Conservation (phyloP, 768 basidiomycete species). For the Hirschioporus abietinus region DNA sequence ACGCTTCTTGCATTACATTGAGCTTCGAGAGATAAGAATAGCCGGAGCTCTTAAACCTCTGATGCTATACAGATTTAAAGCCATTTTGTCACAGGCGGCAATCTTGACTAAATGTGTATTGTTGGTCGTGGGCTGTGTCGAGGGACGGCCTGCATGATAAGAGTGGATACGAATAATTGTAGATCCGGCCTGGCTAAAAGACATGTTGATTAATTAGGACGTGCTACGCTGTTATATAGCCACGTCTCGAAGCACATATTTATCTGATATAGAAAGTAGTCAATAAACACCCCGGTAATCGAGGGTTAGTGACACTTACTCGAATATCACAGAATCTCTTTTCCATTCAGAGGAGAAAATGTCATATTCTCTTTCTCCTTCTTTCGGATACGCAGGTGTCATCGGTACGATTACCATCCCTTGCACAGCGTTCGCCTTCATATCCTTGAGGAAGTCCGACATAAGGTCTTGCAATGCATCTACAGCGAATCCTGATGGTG, state of each 20-base stretch:
- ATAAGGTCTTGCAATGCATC: background rate
- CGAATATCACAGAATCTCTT: background rate
- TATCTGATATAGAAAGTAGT: too few species aligned
- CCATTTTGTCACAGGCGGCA: too few species aligned
- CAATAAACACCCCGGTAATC: too few species aligned
- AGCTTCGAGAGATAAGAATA: background rate
- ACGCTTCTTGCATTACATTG: background rate
- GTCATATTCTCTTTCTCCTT: background rate
- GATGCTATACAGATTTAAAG: background rate
- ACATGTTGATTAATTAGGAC: too few species aligned
- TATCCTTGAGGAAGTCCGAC: background rate
- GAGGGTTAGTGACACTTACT: too few species aligned
- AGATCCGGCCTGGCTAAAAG: too few species aligned
- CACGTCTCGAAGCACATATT: too few species aligned
- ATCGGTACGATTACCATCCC: background rate
- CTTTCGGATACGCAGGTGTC: background rate
- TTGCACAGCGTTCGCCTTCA: background rate
- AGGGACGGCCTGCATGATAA: too few species aligned
- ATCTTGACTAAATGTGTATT: too few species aligned
- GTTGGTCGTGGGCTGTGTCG: too few species aligned
- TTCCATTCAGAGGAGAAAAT: background rate
- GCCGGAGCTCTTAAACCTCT: background rate
- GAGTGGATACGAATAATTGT: too few species aligned
- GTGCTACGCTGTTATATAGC: too few species aligned
- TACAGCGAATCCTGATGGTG: background rate